These are phyloP conservation scores for Sporothrix phasma DNA, from an alignment of 2,329 filamentous ascomycete genomes.

Conservation along the genomic window DNA sequence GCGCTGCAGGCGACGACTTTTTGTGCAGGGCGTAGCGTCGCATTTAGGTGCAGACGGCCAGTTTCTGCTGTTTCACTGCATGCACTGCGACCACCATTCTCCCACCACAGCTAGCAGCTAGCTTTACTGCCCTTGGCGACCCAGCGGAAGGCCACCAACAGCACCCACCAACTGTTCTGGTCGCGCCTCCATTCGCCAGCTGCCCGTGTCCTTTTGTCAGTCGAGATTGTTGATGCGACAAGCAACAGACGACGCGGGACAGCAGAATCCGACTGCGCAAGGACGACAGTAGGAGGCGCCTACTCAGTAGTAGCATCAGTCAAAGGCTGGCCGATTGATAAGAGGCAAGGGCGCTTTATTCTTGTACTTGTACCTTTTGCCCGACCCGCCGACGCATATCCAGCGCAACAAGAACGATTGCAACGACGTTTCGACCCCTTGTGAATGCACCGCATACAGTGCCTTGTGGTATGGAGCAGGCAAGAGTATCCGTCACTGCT, in stretches of 20 bases:
- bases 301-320: no score
- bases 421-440: no score
- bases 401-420: no score
- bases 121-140: not conserved
- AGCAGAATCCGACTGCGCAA: no score
- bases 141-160: not conserved
- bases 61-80: not conserved
- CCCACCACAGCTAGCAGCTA: not conserved
- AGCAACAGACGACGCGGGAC: not conserved
- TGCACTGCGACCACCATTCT: conserved; percentile 2
- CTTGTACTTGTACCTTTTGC: no score
- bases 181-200: not conserved
- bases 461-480: not conserved
- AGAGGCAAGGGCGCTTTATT: not conserved
- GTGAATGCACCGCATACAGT: no score
- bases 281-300: no score
- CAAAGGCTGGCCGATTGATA: not conserved
- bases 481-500: not conserved
- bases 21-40: not conserved
- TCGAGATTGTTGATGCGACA: not conserved
- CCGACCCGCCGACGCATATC: no score
- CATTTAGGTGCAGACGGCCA: not conserved
- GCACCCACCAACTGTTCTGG: not conserved
- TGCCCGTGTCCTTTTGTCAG: not conserved
- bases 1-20: not conserved